Conservation (phyloP, 495 filamentous ascomycete genomes). For the Trichoderma gamsii region DNA sequence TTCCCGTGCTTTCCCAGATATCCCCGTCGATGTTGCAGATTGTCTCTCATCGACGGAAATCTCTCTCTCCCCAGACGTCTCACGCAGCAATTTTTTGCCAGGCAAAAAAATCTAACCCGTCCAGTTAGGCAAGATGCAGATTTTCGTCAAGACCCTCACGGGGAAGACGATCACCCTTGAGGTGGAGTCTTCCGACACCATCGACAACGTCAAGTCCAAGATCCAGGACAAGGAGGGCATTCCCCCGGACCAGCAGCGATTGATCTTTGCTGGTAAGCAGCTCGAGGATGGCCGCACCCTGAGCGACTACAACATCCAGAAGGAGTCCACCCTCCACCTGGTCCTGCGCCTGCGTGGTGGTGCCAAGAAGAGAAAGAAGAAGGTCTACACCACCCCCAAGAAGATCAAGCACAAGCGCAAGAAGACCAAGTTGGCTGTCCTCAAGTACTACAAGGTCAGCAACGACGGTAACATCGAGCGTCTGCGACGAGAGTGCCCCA, state of each 20-base stretch:
- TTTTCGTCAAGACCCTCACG: slow-evolving; percentile 99
- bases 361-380: slow-evolving; percentile 99
- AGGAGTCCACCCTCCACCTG: slow-evolving; percentile 98
- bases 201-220: slow-evolving; percentile 99
- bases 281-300: slow-evolving; percentile 99
- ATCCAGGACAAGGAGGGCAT: slow-evolving; percentile 99
- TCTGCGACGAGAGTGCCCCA: slow-evolving; percentile 92
- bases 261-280: slow-evolving; percentile 99
- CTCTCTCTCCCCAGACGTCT: background rate
- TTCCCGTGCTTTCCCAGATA: background rate
- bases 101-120: slow-evolving; percentile 8
- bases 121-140: slow-evolving; percentile 76
- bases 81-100: background rate
- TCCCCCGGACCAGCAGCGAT: slow-evolving; percentile 98
- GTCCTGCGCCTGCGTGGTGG: slow-evolving; percentile 96
- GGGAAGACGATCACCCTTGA: slow-evolving; percentile 99
- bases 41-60: background rate
- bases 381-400: slow-evolving; percentile 99
- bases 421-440: slow-evolving; percentile 97
- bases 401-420: slow-evolving; percentile 99
- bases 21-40: background rate
- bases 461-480: slow-evolving; percentile 99
- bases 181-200: slow-evolving; percentile 99
- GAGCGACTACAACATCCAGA: slow-evolving; percentile 99
- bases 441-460: slow-evolving; percentile 99